These are phyloP conservation scores for Brasilioporus rufonigricans DNA, from an alignment of 768 basidiomycete genomes.

Conservation along the genomic window DNA sequence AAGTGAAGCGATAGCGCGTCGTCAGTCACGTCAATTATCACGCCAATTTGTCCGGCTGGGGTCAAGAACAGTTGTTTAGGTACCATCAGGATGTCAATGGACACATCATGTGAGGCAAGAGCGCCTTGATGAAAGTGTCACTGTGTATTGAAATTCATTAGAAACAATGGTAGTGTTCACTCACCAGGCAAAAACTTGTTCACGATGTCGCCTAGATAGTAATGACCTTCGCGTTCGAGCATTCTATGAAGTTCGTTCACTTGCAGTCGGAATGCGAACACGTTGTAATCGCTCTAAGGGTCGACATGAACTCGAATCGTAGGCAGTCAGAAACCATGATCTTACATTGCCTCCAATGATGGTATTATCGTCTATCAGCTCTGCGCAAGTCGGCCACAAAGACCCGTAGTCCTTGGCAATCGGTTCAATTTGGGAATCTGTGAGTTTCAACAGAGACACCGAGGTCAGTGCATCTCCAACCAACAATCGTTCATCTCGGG, in stretches of 20 bases:
- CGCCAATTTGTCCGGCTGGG: conserved; percentile 74
- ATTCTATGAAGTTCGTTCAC: conserved; percentile 39
- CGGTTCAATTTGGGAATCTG: conserved; percentile 42
- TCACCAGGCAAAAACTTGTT: conserved; percentile 72
- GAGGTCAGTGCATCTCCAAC: conserved; percentile 84
- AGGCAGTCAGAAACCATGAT: conserved; percentile 7
- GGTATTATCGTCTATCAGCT: conserved; percentile 49
- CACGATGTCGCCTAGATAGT: conserved; percentile 73
- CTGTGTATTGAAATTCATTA: background rate
- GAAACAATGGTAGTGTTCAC: background rate
- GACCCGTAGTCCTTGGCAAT: conserved; percentile 75
- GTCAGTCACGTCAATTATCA: conserved; percentile 60
- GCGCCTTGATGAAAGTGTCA: conserved; percentile 44
- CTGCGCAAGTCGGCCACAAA: conserved; percentile 69
- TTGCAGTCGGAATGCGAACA: conserved; percentile 60
- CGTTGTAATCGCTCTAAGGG: conserved; percentile 61
- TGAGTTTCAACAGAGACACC: conserved; percentile 62
- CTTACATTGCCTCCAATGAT: conserved; percentile 78
- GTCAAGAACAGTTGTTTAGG: conserved; percentile 75
- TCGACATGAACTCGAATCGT: conserved; percentile 6
- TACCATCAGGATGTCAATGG: conserved; percentile 40
- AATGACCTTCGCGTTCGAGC: conserved; percentile 67
- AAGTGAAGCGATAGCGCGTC: conserved; percentile 52
- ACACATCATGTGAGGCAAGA: conserved; percentile 44
- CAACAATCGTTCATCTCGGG: conserved; percentile 52